These are phyloP conservation scores for Arthroderma uncinatum DNA, from an alignment of 2,329 filamentous ascomycete species.

Conservation along the genomic window DNA sequence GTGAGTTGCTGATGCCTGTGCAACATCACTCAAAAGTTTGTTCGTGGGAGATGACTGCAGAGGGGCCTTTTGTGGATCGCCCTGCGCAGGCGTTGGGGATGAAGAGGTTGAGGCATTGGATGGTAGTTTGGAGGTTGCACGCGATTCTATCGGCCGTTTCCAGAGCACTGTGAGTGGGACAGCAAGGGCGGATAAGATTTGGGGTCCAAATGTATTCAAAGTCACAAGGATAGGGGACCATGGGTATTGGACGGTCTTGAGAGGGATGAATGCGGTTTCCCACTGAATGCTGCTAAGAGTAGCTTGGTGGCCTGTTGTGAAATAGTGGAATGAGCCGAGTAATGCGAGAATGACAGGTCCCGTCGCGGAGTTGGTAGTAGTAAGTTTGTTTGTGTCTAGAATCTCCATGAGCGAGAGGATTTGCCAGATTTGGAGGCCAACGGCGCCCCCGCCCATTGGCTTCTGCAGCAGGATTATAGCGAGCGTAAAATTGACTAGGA, in stretches of 20 bases:
- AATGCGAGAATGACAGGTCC: slow-evolving; percentile 75
- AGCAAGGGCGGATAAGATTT: slow-evolving; percentile 68
- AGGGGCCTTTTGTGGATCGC: background rate
- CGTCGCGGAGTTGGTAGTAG: slow-evolving; percentile 53
- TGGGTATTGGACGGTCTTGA: slow-evolving; percentile 73
- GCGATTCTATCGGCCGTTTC: slow-evolving; percentile 70
- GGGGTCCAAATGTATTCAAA: slow-evolving; percentile 80
- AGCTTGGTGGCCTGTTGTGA: slow-evolving; percentile 96
- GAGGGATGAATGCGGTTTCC: slow-evolving; percentile 87
- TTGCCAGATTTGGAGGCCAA: slow-evolving; percentile 77
- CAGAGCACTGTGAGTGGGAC: slow-evolving; percentile 76
- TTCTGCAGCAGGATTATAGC: slow-evolving; percentile 75
- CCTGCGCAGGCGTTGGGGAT: background rate
- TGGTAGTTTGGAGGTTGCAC: slow-evolving; percentile 22
- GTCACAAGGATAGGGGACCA: slow-evolving; percentile 73
- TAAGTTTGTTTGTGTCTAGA: slow-evolving; percentile 50
- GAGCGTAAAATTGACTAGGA: slow-evolving; percentile 66
- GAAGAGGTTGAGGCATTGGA: slow-evolving; percentile 21
- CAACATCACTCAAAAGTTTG: slow-evolving; percentile 54
- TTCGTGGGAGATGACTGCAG: slow-evolving; percentile 21
- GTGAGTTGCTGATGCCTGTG: slow-evolving; percentile 62
- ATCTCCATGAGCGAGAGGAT: slow-evolving; percentile 64
- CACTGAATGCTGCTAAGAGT: slow-evolving; percentile 81
- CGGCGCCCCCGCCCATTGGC: slow-evolving; percentile 80
- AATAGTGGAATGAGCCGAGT: slow-evolving; percentile 89